Evolutionary conservation across 2,329 filamentous ascomycete species (phyloP).

Genomic region (Pseudocercospora crystallina): DNA sequence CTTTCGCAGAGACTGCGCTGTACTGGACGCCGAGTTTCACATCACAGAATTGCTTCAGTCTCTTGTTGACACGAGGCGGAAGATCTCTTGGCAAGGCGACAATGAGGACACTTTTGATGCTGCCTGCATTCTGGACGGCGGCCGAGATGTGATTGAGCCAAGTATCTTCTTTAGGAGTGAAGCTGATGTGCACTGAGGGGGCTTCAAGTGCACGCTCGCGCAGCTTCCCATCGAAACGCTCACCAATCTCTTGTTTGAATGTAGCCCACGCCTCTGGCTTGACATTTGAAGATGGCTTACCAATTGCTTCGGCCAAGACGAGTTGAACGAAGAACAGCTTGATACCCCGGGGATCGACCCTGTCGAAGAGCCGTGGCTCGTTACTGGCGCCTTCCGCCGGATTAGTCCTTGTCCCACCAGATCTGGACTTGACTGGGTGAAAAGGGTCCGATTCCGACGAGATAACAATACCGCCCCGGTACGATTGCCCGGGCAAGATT

Average conservation of each 20-base stretch:
- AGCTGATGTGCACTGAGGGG: too few relatives aligned
- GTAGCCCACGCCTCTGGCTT: background rate
- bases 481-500: background rate
- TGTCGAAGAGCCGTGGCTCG: background rate
- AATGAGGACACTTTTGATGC: background rate
- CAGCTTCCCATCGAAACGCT: background rate
- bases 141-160: background rate
- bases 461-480: background rate
- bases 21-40: background rate
- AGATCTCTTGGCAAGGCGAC: background rate
- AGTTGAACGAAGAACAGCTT: background rate
- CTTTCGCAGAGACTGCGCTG: background rate
- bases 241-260: constrained; percentile 1
- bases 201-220: background rate
- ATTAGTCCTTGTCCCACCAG: too few relatives aligned
- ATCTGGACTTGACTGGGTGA: background rate
- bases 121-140: background rate
- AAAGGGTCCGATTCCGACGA: background rate
- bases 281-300: background rate
- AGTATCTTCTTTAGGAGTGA: too few relatives aligned
- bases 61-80: background rate
- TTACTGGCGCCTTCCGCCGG: too few relatives aligned
- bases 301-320: background rate
- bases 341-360: background rate
- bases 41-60: background rate